These are phyloP conservation scores for Anisodus acutangulus DNA, from an alignment of 257 asterid genomes.

Conservation along the genomic window DNA sequence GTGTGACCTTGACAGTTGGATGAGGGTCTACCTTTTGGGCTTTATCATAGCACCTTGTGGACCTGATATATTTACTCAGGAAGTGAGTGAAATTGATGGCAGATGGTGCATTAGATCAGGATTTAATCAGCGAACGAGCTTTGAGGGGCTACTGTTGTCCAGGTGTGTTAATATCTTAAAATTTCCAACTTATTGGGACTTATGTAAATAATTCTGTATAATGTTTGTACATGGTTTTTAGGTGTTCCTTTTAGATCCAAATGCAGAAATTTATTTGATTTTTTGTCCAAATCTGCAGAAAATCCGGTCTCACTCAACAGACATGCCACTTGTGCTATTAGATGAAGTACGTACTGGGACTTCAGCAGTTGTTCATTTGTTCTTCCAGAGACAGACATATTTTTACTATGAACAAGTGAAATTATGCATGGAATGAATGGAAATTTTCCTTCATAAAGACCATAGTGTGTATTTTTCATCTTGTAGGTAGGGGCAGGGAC, in stretches of 20 bases:
- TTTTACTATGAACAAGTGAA: slow-evolving; percentile 8
- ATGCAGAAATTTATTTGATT: slow-evolving; percentile 29
- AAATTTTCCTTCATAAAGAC: slow-evolving; percentile 14
- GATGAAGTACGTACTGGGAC: slow-evolving; percentile 69
- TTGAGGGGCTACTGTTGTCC: slow-evolving; percentile 83
- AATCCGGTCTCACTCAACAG: slow-evolving; percentile 74
- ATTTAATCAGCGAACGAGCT: slow-evolving; percentile 45
- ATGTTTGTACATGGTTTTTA: slow-evolving; percentile 19
- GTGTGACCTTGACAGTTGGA: slow-evolving; percentile 12
- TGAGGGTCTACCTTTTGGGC: slow-evolving; percentile 10
- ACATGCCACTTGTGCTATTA: slow-evolving; percentile 76
- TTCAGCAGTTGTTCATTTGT: slow-evolving; percentile 24
- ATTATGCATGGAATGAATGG: background rate
- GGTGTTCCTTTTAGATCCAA: slow-evolving; percentile 31
- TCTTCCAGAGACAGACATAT: slow-evolving; percentile 13
- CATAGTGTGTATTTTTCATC: slow-evolving; percentile 24
- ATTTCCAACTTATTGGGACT: slow-evolving; percentile 31
- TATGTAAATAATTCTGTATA: slow-evolving; percentile 24
- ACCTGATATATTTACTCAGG: slow-evolving; percentile 49
- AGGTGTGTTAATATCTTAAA: slow-evolving; percentile 62
- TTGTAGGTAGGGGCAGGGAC: slow-evolving; percentile 98
- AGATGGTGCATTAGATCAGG: slow-evolving; percentile 90
- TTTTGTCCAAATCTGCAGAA: slow-evolving; percentile 64
- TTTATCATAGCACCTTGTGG: slow-evolving; percentile 22
- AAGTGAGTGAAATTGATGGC: slow-evolving; percentile 74